Conservation (phyloP, 352 stramenopile genomes). For the Globisporangium lucens region DNA sequence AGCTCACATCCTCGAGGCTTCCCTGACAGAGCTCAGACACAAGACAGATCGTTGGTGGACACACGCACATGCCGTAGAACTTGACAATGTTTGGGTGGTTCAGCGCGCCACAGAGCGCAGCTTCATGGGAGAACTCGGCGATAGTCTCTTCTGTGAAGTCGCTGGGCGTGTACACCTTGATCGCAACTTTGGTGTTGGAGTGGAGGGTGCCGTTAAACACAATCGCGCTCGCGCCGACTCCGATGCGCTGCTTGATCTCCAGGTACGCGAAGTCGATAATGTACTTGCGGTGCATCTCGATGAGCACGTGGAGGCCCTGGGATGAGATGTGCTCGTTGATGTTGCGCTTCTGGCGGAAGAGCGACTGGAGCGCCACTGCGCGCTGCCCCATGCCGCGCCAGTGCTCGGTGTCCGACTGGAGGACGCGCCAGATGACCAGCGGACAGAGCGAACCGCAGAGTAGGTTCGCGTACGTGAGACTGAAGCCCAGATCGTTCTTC, state of each 20-base stretch:
- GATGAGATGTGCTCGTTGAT: slow-evolving; percentile 46
- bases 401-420: slow-evolving; percentile 47
- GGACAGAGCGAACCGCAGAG: slow-evolving; percentile 25
- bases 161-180: slow-evolving; percentile 61
- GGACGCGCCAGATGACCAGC: slow-evolving; percentile 39
- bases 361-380: slow-evolving; percentile 27
- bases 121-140: slow-evolving; percentile 78
- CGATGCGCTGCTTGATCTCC: slow-evolving; percentile 48
- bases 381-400: slow-evolving; percentile 40
- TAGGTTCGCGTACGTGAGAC: slow-evolving; percentile 29
- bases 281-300: slow-evolving; percentile 72
- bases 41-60: slow-evolving; percentile 66
- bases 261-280: slow-evolving; percentile 73
- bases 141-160: slow-evolving; percentile 64
- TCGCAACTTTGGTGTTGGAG: slow-evolving; percentile 30
- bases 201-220: slow-evolving; percentile 52
- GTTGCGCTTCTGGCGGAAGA: slow-evolving; percentile 28
- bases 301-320: slow-evolving; percentile 57
- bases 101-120: slow-evolving; percentile 62
- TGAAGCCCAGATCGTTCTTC: slow-evolving; percentile 21
- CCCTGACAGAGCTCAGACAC: slow-evolving; percentile 57
- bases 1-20: slow-evolving; percentile 41
- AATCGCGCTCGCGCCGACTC: slow-evolving; percentile 39
- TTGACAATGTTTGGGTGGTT: slow-evolving; percentile 79
- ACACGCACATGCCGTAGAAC: slow-evolving; percentile 85